These are phyloP conservation scores for Mycothermus thermophilus DNA, from an alignment of 495 filamentous ascomycete species.

Conservation along the genomic window DNA sequence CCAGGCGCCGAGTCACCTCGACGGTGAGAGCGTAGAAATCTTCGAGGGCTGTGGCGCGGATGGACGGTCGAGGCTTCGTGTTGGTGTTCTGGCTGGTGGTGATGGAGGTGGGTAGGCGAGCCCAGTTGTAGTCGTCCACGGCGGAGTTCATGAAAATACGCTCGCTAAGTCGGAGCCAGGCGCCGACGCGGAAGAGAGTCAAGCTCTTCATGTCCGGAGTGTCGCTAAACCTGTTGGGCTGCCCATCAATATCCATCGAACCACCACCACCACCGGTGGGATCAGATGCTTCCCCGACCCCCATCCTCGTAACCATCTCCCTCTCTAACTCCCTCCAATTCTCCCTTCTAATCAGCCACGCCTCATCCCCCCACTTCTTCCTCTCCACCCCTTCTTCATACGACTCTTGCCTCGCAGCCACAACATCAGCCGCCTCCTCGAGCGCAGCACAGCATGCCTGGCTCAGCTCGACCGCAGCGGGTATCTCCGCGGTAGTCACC, in stretches of 20 bases:
- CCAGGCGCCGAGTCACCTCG: slow-evolving; percentile 51
- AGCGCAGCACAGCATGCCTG: slow-evolving; percentile 49
- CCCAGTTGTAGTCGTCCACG: slow-evolving; percentile 53
- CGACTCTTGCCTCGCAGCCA: slow-evolving; percentile 43
- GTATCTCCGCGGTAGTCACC: slow-evolving; percentile 46
- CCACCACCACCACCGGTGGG: no score
- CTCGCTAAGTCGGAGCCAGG: slow-evolving; percentile 51
- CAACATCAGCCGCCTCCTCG: slow-evolving; percentile 49
- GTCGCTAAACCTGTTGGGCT: no score
- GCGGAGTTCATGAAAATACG: slow-evolving; percentile 68
- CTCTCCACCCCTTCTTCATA: slow-evolving; percentile 42
- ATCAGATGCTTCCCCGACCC: slow-evolving; percentile 7
- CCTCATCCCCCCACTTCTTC: slow-evolving; percentile 30
- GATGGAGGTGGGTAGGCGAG: slow-evolving; percentile 15
- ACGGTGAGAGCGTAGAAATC: slow-evolving; percentile 60
- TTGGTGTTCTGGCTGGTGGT: slow-evolving; percentile 23
- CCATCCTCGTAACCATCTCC: slow-evolving; percentile 19
- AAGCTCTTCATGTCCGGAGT: no score
- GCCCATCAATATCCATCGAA: no score
- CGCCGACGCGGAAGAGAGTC: slow-evolving; percentile 41
- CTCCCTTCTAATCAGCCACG: slow-evolving; percentile 1
- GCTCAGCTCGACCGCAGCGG: slow-evolving; percentile 62
- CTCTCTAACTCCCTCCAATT: slow-evolving; percentile 8
- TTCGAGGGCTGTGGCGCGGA: slow-evolving; percentile 51
- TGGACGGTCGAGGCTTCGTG: no score